Evolutionary conservation across 2,329 filamentous ascomycete genomes (phyloP).

Genomic region (Alternaria arborescens): DNA sequence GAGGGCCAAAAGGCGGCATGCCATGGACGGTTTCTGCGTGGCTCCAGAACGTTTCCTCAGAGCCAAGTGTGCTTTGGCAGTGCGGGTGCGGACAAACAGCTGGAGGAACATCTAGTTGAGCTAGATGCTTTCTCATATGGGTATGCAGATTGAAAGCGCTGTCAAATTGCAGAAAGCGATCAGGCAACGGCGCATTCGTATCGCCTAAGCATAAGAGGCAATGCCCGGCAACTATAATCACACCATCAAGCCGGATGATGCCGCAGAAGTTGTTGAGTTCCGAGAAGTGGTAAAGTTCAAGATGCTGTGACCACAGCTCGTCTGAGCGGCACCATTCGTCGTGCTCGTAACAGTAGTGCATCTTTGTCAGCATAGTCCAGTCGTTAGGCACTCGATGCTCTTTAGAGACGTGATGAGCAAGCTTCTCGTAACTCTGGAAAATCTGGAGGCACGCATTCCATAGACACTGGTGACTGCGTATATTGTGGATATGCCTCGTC

Average conservation of each 20-base stretch:
- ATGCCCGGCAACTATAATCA: not conserved
- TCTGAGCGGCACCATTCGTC: conserved; percentile 1
- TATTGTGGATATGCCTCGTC: too few species aligned
- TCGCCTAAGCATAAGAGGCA: conserved; percentile 1
- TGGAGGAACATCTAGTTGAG: not conserved
- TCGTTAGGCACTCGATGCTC: too few species aligned
- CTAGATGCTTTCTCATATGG: not conserved
- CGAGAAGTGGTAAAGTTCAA: not conserved
- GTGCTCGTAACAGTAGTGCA: not conserved
- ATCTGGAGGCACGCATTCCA: too few species aligned
- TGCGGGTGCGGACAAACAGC: not conserved
- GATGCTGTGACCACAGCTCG: not conserved
- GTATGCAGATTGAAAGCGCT: not conserved
- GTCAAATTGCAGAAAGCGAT: conserved; percentile 1
- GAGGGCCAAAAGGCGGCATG: conserved; percentile 2
- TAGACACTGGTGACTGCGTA: too few species aligned
- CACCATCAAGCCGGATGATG: not conserved
- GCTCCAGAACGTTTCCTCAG: not conserved
- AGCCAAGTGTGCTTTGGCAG: not conserved
- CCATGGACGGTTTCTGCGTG: conserved; percentile 1
- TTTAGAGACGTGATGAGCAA: too few species aligned
- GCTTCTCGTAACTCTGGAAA: too few species aligned
- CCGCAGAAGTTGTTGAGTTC: not conserved
- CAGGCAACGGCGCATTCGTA: not conserved
- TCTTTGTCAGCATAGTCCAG: too few species aligned